Evolutionary conservation across 129 eudicot species (phyloP).

Genomic region (Saposhnikovia divaricata): DNA sequence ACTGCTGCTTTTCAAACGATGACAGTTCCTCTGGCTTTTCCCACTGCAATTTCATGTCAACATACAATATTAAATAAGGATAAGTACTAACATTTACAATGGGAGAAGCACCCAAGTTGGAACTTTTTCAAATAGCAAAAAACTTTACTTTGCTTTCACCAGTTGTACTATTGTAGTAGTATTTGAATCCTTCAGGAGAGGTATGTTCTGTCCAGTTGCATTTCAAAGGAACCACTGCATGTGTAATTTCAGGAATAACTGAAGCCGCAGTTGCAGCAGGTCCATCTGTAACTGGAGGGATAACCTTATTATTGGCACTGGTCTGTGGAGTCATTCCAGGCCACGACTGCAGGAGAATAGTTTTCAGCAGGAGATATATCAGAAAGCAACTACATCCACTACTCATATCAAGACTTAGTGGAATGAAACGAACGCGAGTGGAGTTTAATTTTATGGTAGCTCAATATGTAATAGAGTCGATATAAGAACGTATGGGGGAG

Average conservation of each 20-base stretch:
- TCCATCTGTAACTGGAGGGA: slow-evolving; percentile 30
- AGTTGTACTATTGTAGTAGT: slow-evolving; percentile 80
- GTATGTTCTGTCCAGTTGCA: slow-evolving; percentile 86
- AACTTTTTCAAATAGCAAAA: background rate
- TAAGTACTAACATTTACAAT: background rate
- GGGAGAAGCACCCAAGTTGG: background rate
- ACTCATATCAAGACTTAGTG: background rate
- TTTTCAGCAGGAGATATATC: background rate
- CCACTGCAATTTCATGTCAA: slow-evolving; percentile 50
- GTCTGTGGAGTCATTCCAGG: slow-evolving; percentile 37
- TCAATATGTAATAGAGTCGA: background rate
- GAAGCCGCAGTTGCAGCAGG: slow-evolving; percentile 36
- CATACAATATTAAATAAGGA: background rate
- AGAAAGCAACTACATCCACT: background rate
- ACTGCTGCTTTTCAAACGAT: slow-evolving; percentile 46
- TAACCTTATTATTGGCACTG: slow-evolving; percentile 24
- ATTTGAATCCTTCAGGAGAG: slow-evolving; percentile 88
- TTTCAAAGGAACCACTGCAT: slow-evolving; percentile 30
- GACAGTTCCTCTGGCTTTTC: slow-evolving; percentile 88
- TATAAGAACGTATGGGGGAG: background rate
- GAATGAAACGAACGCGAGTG: background rate
- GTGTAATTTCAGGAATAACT: slow-evolving; percentile 25
- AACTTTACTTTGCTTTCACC: slow-evolving; percentile 84
- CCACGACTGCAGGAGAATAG: slow-evolving; percentile 47
- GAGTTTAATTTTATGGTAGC: background rate